These are phyloP conservation scores for Leptographium flavum DNA, from an alignment of 2,329 filamentous ascomycete genomes.

Conservation along the genomic window DNA sequence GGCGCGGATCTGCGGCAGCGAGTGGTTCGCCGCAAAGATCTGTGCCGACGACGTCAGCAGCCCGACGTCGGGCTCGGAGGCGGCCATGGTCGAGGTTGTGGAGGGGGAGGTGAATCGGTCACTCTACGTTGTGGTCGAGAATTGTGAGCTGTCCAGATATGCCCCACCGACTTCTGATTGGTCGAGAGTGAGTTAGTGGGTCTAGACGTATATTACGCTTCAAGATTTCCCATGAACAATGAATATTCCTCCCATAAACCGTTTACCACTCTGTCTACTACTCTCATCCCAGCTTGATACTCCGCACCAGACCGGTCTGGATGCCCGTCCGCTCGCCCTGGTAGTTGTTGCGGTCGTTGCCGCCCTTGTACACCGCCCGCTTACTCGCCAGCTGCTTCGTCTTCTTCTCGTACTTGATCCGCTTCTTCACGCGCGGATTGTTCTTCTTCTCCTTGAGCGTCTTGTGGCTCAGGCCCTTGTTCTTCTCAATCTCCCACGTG, in stretches of 20 bases:
- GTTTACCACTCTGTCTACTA: not conserved
- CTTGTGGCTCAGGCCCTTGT: slow-evolving; percentile 74
- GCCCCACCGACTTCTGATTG: too few relatives aligned
- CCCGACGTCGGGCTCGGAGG: slow-evolving; percentile 27
- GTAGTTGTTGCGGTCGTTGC: slow-evolving; percentile 74
- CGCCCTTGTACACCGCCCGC: slow-evolving; percentile 74
- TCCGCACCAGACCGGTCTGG: slow-evolving; percentile 86
- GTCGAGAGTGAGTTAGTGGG: too few relatives aligned
- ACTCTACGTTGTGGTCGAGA: too few relatives aligned
- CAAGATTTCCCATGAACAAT: too few relatives aligned
- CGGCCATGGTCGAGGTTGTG: slow-evolving; percentile 14
- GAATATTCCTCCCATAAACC: too few relatives aligned
- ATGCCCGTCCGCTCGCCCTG: slow-evolving; percentile 88
- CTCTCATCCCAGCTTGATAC: slow-evolving; percentile 64
- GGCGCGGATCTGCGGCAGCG: slow-evolving; percentile 48
- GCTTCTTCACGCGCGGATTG: slow-evolving; percentile 96
- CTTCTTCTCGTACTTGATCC: slow-evolving; percentile 90
- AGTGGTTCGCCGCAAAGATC: slow-evolving; percentile 39
- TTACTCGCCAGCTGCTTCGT: slow-evolving; percentile 91
- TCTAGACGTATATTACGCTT: too few relatives aligned
- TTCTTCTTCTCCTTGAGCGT: slow-evolving; percentile 69
- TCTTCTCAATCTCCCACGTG: slow-evolving; percentile 89
- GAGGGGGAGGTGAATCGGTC: not conserved
- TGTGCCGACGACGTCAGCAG: slow-evolving; percentile 34
- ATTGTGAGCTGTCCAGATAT: too few relatives aligned